Base-by-base conservation (phyloP, 164 flowering plant genomes). In the Vitis labrusca region DNA sequence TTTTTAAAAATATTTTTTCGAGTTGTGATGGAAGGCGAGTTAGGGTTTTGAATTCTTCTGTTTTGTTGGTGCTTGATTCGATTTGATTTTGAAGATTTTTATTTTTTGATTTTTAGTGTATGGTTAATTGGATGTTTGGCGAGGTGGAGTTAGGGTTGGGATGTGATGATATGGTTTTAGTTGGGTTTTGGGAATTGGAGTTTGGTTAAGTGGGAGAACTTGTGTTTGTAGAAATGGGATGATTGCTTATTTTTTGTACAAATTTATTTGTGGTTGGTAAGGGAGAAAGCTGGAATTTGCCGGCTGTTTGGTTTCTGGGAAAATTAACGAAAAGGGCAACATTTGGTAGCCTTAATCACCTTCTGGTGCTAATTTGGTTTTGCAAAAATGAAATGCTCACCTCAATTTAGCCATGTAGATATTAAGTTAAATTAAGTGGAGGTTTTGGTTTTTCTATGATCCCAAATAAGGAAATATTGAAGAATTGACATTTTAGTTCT, bases 41-140 rank as follows among this genome's bases (percentile, higher is more conserved):
- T 74, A 59, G 77, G 68, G 59, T 64, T 71, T 37, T 37, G 44
- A 37, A 37, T 37, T 37, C 44, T 37, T 37, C 7, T 37, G 5
- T 37, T 3, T 3, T 37, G 8, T 37, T 61, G 9, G 19, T 32
- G 9, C 29, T 10, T 59, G 3, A 4, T 15, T 48, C 13, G 11
- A 63, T 2, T 49, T 64, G 0, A 63, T 2, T 49, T 64, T 4
- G 37, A 50, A 10, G 12, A 11, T 64, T 50, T 23, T 27, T 12
- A 12, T 50, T 56, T 56, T 5, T 56, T 56, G 16, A n/a, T 12
- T 53, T 23, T 14, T 53, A 13, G 56, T 13, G 15, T 53, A 13
- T n/a, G 56, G n/a, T 61, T 14, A 47, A 30, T 61, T 15, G 9
- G 29, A 27, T 37, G 50, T 13, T 61, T 16, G 44, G 44, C 44